Base-by-base conservation (phyloP, 305 asterid species). In the Fraxinus floribunda region DNA sequence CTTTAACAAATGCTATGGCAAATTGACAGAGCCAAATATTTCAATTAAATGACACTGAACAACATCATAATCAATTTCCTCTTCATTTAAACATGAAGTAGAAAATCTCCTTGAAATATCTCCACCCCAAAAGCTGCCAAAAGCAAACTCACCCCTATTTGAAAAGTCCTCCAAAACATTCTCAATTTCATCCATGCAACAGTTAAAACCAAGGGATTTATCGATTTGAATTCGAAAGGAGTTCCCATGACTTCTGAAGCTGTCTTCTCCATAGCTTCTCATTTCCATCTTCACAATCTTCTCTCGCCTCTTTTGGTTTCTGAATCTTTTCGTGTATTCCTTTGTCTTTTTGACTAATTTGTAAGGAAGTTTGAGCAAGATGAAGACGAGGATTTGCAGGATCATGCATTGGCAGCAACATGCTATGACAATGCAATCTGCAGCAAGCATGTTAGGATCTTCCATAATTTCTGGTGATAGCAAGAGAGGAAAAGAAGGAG, bases 391-490 rank as follows among this genome's bases (percentile, higher is more conserved):
- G 84, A 95, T 80, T 81, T 95, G 94, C 80, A 95, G 89, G 80
- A 95, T 85, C 93, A 95, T 83, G 88, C 95, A 93, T 78, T 92
- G 92, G 79, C 98, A 95, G 89, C 98, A 95, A 75, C 98, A 95
- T 32, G 88, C 90, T 72, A 95, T 62, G 82, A 95, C 94, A 71
- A 93, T 83, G 87, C 98, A 93, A 70, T 95, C 98, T 6, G 97
- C 97, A 24, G 96, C 98, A 38, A 89, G 82, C 72, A 86, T 83
- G 89, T 90, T 93, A 16, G 75, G 78, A 81, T 95, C 98, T 78
- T 89, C 95, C 98, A 93, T 95, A 18, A 74, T 81, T 46, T 78
- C 76, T 60, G 74, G 36, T 75, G 72, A 62, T 77, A 20, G 30
- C 32, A 41, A 78, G 79, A 75, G 35, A 26, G 84, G 29, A 2